phyloP scores from a whole-genome alignment of 169 alveolate genomes.

The Plasmodium falciparum region DNA sequence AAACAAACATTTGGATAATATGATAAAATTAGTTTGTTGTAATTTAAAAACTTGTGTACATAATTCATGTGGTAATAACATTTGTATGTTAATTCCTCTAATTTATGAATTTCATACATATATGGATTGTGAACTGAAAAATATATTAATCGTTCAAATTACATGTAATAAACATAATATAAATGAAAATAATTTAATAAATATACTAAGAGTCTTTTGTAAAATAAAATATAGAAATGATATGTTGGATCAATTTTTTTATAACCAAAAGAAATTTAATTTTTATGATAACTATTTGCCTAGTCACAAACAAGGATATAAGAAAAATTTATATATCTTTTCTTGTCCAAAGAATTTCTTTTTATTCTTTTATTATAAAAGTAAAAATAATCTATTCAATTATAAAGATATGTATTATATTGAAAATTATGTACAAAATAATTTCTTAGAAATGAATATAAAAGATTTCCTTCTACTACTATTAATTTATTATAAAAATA shows the following conservation, averaged over 20 bases:
- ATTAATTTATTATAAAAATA: conserved; percentile 48
- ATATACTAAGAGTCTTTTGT: conserved; percentile 66
- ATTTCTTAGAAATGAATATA: conserved; percentile 50
- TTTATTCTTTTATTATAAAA: conserved; percentile 68
- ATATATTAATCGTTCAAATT: conserved; percentile 74
- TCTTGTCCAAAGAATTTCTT: conserved; percentile 57
- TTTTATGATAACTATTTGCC: background rate
- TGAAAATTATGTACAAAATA: conserved; percentile 45
- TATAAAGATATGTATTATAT: conserved; percentile 61
- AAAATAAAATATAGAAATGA: conserved; percentile 61
- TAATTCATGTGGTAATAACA: conserved; percentile 23
- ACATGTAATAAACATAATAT: conserved; percentile 55
- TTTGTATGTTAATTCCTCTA: conserved; percentile 66
- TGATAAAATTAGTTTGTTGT: conserved; percentile 38
- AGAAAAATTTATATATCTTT: conserved; percentile 1
- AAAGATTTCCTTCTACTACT: conserved; percentile 46
- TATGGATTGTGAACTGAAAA: conserved; percentile 73
- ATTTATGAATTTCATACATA: conserved; percentile 63
- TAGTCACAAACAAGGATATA: background rate
- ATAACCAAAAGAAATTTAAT: conserved; percentile 30
- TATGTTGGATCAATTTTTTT: conserved; percentile 32
- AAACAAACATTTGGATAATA: conserved; percentile 21
- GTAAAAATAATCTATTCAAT: conserved; percentile 54
- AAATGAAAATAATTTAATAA: conserved; percentile 51
- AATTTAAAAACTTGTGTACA: conserved; percentile 70